A percentile compares a stretch with the other conserved stretches of the same genome.
These are phyloP conservation scores for Leishmania braziliensis DNA, from an alignment of 208 protist genomes.

Conservation along the genomic window DNA sequence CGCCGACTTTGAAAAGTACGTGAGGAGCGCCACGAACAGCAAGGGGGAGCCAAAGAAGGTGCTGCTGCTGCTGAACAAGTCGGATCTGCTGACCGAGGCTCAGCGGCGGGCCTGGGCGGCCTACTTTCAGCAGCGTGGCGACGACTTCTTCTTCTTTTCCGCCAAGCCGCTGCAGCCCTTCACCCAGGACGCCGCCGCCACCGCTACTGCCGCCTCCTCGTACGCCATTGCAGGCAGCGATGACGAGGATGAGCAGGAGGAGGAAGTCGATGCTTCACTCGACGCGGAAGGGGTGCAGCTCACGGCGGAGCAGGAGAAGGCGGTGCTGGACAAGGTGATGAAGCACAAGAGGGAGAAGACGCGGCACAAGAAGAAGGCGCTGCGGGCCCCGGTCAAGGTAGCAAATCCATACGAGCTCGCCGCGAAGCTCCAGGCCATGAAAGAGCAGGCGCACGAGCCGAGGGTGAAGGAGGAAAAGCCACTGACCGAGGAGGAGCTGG, in stretches of 20 bases:
- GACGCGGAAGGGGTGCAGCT: conserved; percentile 38
- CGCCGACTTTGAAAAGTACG: conserved; percentile 83
- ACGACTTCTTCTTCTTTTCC: conserved; percentile 94
- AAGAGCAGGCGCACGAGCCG: conserved; percentile 40
- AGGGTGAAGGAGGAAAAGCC: conserved; percentile 48
- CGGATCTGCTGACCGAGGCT: conserved; percentile 96
- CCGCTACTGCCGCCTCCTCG: conserved; percentile 17
- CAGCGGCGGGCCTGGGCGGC: conserved; percentile 93
- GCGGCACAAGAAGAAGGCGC: conserved; percentile 75
- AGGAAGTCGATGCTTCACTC: neutral
- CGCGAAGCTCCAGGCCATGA: conserved; percentile 46
- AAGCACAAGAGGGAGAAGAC: conserved; percentile 62
- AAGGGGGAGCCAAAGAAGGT: conserved; percentile 71
- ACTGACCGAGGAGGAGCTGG: conserved; percentile 68
- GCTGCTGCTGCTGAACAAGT: conserved; percentile 98
- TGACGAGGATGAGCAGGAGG: conserved; percentile 14
- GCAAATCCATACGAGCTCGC: conserved; percentile 79
- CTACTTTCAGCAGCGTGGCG: conserved; percentile 88
- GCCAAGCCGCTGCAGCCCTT: conserved; percentile 49
- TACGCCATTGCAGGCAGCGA: conserved; percentile 11
- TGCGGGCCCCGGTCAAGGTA: conserved; percentile 76
- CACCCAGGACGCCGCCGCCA: conserved; percentile 6
- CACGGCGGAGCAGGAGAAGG: conserved; percentile 45
- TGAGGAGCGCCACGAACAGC: conserved; percentile 69
- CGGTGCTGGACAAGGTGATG: conserved; percentile 33